phyloP scores from a whole-genome alignment of 345 rosid species.

The Rhodamnia argentea region DNA sequence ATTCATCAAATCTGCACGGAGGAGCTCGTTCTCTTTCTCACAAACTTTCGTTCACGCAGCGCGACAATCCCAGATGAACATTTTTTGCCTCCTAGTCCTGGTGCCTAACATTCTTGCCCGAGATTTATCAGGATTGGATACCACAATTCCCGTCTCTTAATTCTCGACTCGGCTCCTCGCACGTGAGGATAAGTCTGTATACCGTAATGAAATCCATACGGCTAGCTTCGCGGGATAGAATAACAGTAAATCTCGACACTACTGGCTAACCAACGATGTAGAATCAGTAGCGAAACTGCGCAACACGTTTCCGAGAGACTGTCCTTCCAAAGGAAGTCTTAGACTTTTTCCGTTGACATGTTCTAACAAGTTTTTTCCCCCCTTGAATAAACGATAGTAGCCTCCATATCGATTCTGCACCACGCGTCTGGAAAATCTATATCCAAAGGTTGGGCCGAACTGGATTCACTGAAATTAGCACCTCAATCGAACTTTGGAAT shows the following conservation, averaged over 20 bases:
- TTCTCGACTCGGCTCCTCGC: neutral
- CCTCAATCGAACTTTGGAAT: neutral
- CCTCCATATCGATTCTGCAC: neutral
- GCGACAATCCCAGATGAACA: neutral
- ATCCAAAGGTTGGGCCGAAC: neutral
- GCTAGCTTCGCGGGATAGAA: neutral
- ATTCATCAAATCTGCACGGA: neutral
- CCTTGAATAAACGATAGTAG: too few species aligned
- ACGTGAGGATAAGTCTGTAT: neutral
- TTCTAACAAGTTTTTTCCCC: too few species aligned
- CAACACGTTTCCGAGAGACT: neutral
- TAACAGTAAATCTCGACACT: neutral
- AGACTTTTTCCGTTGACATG: too few species aligned
- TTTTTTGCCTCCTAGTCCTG: neutral
- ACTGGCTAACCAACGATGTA: neutral
- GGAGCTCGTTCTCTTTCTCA: neutral
- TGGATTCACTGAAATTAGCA: neutral
- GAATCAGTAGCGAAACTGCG: neutral
- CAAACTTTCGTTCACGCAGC: neutral
- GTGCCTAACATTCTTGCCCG: neutral
- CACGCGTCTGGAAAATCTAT: neutral
- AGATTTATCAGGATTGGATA: neutral
- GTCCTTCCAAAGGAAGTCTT: neutral
- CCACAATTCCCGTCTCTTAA: neutral
- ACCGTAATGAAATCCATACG: too few species aligned